These are phyloP conservation scores for Taiozyma sp. DNA, from an alignment of 1,139 yeast genomes.

Conservation along the genomic window DNA sequence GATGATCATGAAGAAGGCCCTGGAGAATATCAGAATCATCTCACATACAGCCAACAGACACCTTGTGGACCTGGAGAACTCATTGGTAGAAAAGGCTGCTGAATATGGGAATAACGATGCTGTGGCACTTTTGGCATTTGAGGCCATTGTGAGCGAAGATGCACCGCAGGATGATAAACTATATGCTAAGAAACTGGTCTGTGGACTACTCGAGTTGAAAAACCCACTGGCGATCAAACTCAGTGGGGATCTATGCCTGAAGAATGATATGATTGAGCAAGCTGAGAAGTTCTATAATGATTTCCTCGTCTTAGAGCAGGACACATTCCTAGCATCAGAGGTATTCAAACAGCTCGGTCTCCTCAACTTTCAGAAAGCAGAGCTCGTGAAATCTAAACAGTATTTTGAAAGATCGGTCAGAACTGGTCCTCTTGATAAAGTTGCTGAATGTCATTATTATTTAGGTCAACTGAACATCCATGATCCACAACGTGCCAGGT, in stretches of 20 bases:
- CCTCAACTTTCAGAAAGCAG: constrained; percentile 50
- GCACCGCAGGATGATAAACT: constrained; percentile 44
- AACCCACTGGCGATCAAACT: constrained; percentile 72
- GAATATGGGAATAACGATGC: constrained; percentile 83
- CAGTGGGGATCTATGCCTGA: constrained; percentile 67
- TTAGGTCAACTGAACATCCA: constrained; percentile 65
- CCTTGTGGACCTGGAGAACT: constrained; percentile 59
- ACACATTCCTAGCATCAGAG: constrained; percentile 63
- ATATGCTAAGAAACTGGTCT: constrained; percentile 61
- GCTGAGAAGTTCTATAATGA: constrained; percentile 57
- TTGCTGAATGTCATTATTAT: constrained; percentile 69
- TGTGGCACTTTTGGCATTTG: constrained; percentile 65
- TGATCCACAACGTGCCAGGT: constrained; percentile 55
- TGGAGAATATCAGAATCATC: constrained; percentile 56
- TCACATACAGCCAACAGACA: constrained; percentile 56
- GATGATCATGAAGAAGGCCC: constrained; percentile 61
- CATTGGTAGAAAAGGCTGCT: constrained; percentile 75
- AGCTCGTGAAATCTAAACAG: constrained; percentile 47
- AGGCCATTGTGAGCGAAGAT: constrained; percentile 37
- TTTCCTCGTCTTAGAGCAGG: constrained; percentile 51
- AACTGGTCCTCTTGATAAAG: constrained; percentile 54
- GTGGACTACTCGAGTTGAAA: constrained; percentile 50
- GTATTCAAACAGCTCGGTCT: constrained; percentile 70
- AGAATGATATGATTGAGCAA: constrained; percentile 38
- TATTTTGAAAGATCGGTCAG: constrained; percentile 58